These are phyloP conservation scores for Pezicula rhizophila DNA, from an alignment of 2,329 filamentous ascomycete species.

Conservation along the genomic window DNA sequence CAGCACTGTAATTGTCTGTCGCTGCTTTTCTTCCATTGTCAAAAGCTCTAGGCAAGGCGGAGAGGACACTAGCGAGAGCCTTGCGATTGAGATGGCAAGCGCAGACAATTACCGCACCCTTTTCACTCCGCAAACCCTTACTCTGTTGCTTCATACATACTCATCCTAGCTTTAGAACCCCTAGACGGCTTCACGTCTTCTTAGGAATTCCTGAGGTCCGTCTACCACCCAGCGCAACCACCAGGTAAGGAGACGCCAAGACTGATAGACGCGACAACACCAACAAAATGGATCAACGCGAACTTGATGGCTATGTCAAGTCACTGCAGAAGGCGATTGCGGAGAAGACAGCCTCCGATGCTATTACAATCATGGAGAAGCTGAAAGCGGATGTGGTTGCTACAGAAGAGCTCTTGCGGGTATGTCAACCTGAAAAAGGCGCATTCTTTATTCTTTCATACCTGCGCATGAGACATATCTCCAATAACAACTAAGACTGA, in stretches of 20 bases:
- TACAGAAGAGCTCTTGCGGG: conserved; percentile 83
- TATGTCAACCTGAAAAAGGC: conserved; percentile 34
- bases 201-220: too few relatives aligned
- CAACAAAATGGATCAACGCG: conserved; percentile 21
- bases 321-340: conserved; percentile 73
- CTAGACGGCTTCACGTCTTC: too few relatives aligned
- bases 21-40: too few relatives aligned
- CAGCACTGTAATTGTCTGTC: too few relatives aligned
- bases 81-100: too few relatives aligned
- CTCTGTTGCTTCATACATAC: too few relatives aligned
- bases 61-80: too few relatives aligned
- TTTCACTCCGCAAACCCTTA: too few relatives aligned
- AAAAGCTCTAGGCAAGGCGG: too few relatives aligned
- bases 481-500: conserved; percentile 6
- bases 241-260: not conserved
- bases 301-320: conserved; percentile 19
- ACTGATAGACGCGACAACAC: not conserved
- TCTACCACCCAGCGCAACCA: not conserved
- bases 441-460: conserved; percentile 15
- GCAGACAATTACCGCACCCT: too few relatives aligned
- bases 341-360: conserved; percentile 63
- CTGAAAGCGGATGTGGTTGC: conserved; percentile 76
- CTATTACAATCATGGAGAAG: conserved; percentile 69
- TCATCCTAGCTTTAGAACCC: too few relatives aligned
- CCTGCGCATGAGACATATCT: not conserved